These are phyloP conservation scores for Parmelia sp. DNA, from an alignment of 495 filamentous ascomycete species.

Conservation along the genomic window DNA sequence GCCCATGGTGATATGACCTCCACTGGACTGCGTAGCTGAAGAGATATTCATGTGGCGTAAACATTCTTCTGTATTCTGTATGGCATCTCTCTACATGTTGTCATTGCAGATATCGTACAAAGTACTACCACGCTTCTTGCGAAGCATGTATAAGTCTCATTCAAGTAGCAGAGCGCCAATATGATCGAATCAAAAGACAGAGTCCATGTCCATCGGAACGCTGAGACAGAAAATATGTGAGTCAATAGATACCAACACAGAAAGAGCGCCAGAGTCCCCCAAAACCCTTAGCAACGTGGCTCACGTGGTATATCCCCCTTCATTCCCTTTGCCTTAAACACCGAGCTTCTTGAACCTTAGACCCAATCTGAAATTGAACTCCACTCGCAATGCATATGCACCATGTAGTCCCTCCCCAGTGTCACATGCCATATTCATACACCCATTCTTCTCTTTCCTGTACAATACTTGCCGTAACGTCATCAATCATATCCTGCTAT, in stretches of 20 bases:
- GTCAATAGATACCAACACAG: neutral
- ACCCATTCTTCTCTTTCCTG: neutral
- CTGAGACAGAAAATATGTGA: neutral
- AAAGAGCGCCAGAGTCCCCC: neutral
- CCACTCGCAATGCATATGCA: constrained; percentile 20
- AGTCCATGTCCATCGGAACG: neutral
- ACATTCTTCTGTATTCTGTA: neutral
- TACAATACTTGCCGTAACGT: constrained; percentile 14
- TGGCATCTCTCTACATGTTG: neutral
- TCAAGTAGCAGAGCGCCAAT: neutral
- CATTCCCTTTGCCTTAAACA: neutral
- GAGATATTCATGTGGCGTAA: neutral
- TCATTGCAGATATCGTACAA: neutral
- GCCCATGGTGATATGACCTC: neutral
- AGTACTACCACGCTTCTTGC: neutral
- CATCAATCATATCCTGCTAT: constrained; percentile 4
- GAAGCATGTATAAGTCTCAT: neutral
- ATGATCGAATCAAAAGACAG: neutral
- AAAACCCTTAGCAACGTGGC: neutral
- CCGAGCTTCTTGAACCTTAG: neutral
- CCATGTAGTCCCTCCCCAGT: neutral
- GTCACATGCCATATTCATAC: constrained; percentile 14
- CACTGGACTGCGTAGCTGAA: neutral
- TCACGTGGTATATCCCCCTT: constrained; percentile 6
- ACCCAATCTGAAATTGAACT: constrained; percentile 4